Evolutionary conservation across 371 early-diverging fungal genomes (phyloP), one percentile per base, ranked within the genome.

Genomic region (Mucor ambiguus): DNA sequence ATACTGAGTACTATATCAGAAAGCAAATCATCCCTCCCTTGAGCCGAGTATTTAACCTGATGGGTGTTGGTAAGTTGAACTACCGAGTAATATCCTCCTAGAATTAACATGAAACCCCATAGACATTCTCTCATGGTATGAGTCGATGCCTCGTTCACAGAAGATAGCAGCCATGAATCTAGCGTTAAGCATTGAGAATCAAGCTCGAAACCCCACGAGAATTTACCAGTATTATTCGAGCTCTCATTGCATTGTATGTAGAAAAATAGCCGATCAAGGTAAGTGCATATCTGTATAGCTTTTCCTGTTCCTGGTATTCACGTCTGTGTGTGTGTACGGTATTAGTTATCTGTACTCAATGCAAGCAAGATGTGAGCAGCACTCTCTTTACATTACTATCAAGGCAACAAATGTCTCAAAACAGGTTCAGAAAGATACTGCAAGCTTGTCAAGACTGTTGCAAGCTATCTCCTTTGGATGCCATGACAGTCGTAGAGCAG

Each of bases 1-100:
- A 96, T 73, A 88, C 87, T 11, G 84, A 83, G 38, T 96, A 95
- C 70, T 95, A 96, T 66, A 91, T 96, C 58, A 81, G 83, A 4
- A 92, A 91, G 70, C 92, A 93, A 77, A 87, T 95, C 33, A 89
- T 93, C n/a, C 93, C 94, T 0, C 87, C 92, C 0, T 73, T 96
- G 10, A 73, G 85, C 32, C 73, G 97, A n/a, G 74, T 95, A 20
- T 91, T 96, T 54, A 87, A 90, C 33, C 78, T 95, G 5, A 77
- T 93, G 4, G 95, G 95, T 11, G 89, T 88, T 29, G 94, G 83
- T 68, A 71, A 74, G 69, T 63, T 20, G 5, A 60, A 24, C 37
- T 22, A 6, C 5, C 22, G 41, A 7, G 30, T 30, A 5, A 30
- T 30, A 30, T 5, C 30, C 30, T 3, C 30, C 30, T 30, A 30